A percentile compares a stretch with the other conserved stretches of the same genome.
phyloP scores from a whole-genome alignment of 2,329 filamentous ascomycete genomes.

The Colletotrichum sp. region DNA sequence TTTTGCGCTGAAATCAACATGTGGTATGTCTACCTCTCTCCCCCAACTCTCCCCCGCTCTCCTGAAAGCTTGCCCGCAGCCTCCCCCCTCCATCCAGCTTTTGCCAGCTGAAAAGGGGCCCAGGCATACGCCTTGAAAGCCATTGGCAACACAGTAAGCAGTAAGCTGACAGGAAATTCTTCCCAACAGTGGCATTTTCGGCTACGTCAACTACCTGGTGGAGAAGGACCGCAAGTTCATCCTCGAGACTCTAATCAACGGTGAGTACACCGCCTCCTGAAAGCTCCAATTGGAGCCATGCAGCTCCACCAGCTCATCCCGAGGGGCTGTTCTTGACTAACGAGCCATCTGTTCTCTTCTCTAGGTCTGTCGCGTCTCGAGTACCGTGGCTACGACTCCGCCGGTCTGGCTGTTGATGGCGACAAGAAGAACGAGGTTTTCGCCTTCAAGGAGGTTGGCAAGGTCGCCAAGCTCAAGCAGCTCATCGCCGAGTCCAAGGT shows the following conservation, averaged over 20 bases:
- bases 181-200: slow-evolving; percentile 82
- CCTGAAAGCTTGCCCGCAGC: slow-evolving; percentile 8
- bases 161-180: slow-evolving; percentile 16
- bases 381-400: slow-evolving; percentile 98
- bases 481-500: slow-evolving; percentile 85
- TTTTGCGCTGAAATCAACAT: slow-evolving; percentile 24
- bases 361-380: slow-evolving; percentile 92
- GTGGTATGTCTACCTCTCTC: slow-evolving; percentile 25
- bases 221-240: slow-evolving; percentile 99
- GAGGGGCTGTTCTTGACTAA: slow-evolving; percentile 29
- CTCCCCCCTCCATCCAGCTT: neutral
- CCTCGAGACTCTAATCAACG: slow-evolving; percentile 94
- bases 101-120: neutral
- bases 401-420: slow-evolving; percentile 92
- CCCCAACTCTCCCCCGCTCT: slow-evolving; percentile 1
- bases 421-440: slow-evolving; percentile 99
- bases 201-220: slow-evolving; percentile 99
- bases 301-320: slow-evolving; percentile 5
- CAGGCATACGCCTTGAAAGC: neutral
- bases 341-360: slow-evolving; percentile 21
- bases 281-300: neutral
- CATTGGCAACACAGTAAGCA: slow-evolving; percentile 22
- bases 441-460: slow-evolving; percentile 99
- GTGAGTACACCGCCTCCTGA: slow-evolving; percentile 55
- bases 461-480: slow-evolving; percentile 95